Conservation (phyloP, 768 basidiomycete species). For the Hygrophoropsis aurantiaca region DNA sequence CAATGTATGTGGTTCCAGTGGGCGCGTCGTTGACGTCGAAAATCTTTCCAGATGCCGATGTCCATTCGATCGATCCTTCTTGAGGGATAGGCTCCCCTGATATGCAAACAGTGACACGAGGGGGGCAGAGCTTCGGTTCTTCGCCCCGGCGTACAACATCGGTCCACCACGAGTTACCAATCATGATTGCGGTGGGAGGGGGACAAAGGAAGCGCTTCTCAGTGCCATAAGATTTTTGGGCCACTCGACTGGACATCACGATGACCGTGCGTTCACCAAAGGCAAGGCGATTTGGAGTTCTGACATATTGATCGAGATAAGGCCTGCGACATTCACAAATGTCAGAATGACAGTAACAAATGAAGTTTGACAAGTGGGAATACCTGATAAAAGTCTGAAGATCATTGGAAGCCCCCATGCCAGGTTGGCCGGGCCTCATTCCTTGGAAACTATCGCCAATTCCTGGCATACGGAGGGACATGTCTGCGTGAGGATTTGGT, state of each 20-base stretch:
- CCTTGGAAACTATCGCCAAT: conserved; percentile 64
- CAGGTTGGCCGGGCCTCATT: conserved; percentile 58
- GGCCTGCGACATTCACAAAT: conserved; percentile 45
- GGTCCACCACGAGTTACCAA: conserved; percentile 94
- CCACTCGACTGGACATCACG: conserved; percentile 97
- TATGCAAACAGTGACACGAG: conserved; percentile 85
- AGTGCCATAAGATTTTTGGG: conserved; percentile 95
- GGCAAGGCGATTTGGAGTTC: conserved; percentile 80
- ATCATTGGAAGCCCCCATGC: conserved; percentile 65
- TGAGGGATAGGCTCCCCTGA: conserved; percentile 87
- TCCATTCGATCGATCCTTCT: conserved; percentile 88
- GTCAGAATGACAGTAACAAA: conserved; percentile 10
- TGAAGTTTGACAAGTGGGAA: conserved; percentile 14
- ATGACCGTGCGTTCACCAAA: conserved; percentile 93
- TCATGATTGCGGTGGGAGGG: conserved; percentile 91
- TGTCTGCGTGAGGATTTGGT: conserved; percentile 51
- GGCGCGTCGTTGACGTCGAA: conserved; percentile 81
- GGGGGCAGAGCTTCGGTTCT: conserved; percentile 72
- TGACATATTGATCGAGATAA: conserved; percentile 82
- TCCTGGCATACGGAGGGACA: conserved; percentile 60
- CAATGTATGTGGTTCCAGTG: conserved; percentile 84
- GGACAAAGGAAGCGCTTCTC: conserved; percentile 96
- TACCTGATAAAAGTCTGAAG: conserved; percentile 81
- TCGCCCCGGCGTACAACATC: conserved; percentile 74
- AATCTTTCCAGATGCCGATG: conserved; percentile 76